Evolutionary conservation across 768 basidiomycete genomes (phyloP).

Genomic region (Lentinus brumalis): DNA sequence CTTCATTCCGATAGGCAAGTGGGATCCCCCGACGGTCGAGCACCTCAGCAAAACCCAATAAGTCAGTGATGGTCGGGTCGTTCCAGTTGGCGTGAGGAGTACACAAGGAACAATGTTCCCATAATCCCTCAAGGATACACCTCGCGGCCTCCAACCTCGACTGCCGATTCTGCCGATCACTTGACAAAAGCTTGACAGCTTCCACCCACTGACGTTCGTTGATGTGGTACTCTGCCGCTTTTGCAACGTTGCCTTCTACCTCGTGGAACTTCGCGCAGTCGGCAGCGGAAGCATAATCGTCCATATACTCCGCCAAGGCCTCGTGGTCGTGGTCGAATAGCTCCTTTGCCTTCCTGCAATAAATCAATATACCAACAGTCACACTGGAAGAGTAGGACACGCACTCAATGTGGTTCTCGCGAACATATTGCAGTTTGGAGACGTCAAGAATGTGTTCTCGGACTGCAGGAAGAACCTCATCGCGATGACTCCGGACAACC

Average conservation of each 20-base stretch:
- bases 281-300: slow-evolving; percentile 51
- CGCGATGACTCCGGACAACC: slow-evolving; percentile 40
- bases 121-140: slow-evolving; percentile 45
- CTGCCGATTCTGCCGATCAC: slow-evolving; percentile 29
- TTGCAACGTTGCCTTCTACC: slow-evolving; percentile 40
- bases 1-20: neutral
- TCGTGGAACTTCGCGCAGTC: slow-evolving; percentile 49
- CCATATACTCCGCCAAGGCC: slow-evolving; percentile 50
- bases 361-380: slow-evolving; percentile 43
- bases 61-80: neutral
- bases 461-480: slow-evolving; percentile 34
- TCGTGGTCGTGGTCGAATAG: slow-evolving; percentile 57
- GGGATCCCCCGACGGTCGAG: no score
- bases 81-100: neutral
- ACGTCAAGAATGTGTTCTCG: slow-evolving; percentile 42
- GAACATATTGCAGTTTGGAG: slow-evolving; percentile 49
- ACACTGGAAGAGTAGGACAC: slow-evolving; percentile 33
- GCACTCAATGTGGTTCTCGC: slow-evolving; percentile 33
- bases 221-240: slow-evolving; percentile 56
- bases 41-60: slow-evolving; percentile 17
- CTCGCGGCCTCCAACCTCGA: slow-evolving; percentile 38
- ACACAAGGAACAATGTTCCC: slow-evolving; percentile 47
- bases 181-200: slow-evolving; percentile 50
- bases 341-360: slow-evolving; percentile 32
- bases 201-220: slow-evolving; percentile 46